Percentiles rank a stretch among this genome's conserved stretches.
Conservation (phyloP, 495 filamentous ascomycete species). For the Lichina pygmaea region DNA sequence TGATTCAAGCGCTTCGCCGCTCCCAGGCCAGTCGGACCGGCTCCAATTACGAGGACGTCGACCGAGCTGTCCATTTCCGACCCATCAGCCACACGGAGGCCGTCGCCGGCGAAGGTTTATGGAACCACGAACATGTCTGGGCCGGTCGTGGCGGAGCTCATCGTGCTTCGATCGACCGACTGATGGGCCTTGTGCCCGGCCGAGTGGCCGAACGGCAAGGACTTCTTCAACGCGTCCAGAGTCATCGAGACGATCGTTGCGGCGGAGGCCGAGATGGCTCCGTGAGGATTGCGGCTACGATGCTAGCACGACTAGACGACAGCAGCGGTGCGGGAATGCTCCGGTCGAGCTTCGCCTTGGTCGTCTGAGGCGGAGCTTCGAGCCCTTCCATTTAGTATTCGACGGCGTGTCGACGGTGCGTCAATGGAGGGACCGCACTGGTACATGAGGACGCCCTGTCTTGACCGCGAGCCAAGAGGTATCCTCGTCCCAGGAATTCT, state of each 20-base stretch:
- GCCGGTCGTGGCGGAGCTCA: constrained; percentile 10
- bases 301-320: too few relatives aligned
- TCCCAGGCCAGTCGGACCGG: constrained; percentile 87
- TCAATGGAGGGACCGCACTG: neutral
- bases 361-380: neutral
- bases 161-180: neutral
- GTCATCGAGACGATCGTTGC: too few relatives aligned
- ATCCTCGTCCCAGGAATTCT: neutral
- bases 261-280: too few relatives aligned
- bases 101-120: neutral
- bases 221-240: too few relatives aligned
- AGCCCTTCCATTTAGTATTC: neutral
- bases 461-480: neutral
- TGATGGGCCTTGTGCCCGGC: neutral
- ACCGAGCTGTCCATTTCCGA: constrained; percentile 33
- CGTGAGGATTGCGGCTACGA: too few relatives aligned
- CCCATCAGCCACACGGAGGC: neutral
- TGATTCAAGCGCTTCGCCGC: constrained; percentile 95
- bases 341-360: too few relatives aligned
- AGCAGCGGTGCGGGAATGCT: too few relatives aligned
- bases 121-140: constrained; percentile 16
- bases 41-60: constrained; percentile 95
- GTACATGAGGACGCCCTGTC: neutral
- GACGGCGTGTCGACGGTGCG: neutral
- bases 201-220: too few relatives aligned